Conservation (phyloP, 192 early-diverging fungal genomes). For the Cladochytrium replicatum region DNA sequence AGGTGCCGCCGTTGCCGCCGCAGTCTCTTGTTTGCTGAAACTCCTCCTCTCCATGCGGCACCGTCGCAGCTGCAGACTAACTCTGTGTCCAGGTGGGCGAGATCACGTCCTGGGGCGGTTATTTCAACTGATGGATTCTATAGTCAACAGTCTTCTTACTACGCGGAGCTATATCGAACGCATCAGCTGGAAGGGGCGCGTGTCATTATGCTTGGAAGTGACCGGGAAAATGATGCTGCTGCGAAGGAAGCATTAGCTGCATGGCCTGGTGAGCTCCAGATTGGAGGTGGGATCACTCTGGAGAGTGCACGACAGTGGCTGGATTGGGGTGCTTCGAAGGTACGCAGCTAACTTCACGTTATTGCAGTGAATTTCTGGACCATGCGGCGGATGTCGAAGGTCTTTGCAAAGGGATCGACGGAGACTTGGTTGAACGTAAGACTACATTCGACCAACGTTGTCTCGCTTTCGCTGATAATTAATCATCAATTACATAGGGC, state of each 20-base stretch:
- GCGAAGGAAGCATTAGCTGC: conserved; percentile 68
- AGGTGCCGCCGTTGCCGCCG: no score
- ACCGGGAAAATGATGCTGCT: conserved; percentile 71
- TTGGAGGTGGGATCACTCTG: conserved; percentile 86
- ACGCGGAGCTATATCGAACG: conserved; percentile 67
- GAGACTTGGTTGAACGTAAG: conserved; percentile 64
- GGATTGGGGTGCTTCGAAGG: conserved; percentile 74
- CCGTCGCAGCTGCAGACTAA: conserved; percentile 66
- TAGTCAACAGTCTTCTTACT: conserved; percentile 67
- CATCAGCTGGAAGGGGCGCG: conserved; percentile 73
- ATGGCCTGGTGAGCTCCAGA: conserved; percentile 82
- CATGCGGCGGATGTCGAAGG: conserved; percentile 99
- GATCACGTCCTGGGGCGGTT: background rate
- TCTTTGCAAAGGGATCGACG: conserved; percentile 86
- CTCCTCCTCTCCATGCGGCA: no score
- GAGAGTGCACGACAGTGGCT: conserved; percentile 88
- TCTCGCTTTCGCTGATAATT: background rate
- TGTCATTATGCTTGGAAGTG: conserved; percentile 87
- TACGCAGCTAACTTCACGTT: conserved; percentile 14
- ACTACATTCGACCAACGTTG: background rate
- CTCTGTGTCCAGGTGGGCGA: conserved; percentile 71
- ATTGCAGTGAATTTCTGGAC: conserved; percentile 76
- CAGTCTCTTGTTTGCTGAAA: no score
- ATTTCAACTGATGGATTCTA: background rate
- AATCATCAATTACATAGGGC: conserved; percentile 17